These are phyloP conservation scores for Alnus rubra DNA, from an alignment of 306 rosid genomes.

Conservation along the genomic window DNA sequence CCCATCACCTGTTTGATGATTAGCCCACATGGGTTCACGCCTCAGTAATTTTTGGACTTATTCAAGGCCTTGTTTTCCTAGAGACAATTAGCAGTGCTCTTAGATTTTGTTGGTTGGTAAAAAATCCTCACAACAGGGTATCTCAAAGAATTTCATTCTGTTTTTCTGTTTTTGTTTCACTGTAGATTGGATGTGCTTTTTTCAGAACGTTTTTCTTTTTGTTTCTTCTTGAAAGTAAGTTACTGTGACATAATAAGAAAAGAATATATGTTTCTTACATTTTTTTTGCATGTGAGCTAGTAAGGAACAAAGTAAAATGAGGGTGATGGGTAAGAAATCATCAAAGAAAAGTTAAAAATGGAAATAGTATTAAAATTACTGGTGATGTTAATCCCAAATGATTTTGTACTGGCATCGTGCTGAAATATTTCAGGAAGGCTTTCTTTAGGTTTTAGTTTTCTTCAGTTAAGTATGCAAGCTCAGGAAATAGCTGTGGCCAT, in stretches of 20 bases:
- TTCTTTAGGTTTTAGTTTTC: too few relatives aligned
- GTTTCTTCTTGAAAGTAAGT: neutral
- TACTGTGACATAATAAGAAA: neutral
- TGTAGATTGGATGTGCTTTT: neutral
- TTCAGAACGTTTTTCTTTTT: neutral
- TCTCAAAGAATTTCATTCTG: neutral
- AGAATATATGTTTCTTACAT: neutral
- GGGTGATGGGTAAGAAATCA: neutral
- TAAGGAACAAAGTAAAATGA: neutral
- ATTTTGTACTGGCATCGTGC: too few relatives aligned
- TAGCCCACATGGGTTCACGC: neutral
- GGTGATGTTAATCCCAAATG: neutral
- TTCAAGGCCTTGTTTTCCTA: neutral
- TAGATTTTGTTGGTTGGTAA: neutral
- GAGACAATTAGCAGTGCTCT: neutral
- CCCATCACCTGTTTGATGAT: conserved; percentile 24
- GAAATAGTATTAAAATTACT: neutral
- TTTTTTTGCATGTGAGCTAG: neutral
- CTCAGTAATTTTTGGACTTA: neutral
- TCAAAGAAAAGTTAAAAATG: neutral
- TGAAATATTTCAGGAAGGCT: too few relatives aligned
- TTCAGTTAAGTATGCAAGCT: too few relatives aligned
- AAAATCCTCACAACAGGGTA: neutral
- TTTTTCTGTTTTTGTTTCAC: neutral
- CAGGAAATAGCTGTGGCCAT: neutral